phyloP scores from a whole-genome alignment of 768 basidiomycete genomes.

The Mrakia blollopis region DNA sequence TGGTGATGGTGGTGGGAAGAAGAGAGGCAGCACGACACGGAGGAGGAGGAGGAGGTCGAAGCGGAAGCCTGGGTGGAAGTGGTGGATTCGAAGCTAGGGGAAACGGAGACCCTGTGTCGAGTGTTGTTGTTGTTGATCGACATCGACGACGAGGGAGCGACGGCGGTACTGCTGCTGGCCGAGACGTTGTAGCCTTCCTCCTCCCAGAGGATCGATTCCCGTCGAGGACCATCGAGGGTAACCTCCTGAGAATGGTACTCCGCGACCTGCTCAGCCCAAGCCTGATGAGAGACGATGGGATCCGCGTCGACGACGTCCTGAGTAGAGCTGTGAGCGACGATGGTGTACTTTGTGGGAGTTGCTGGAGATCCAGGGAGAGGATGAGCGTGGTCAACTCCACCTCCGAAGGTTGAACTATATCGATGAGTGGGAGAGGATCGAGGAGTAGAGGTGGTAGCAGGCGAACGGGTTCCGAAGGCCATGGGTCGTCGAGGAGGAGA shows the following conservation, averaged over 20 bases:
- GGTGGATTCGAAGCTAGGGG: not conserved
- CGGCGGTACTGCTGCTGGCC: not conserved
- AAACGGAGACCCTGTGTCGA: not conserved
- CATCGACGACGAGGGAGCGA: not conserved
- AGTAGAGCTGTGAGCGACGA: not conserved
- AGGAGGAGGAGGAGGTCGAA: not conserved
- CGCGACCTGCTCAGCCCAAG: conserved; percentile 9
- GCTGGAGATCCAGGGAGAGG: not conserved
- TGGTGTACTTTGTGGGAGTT: conserved; percentile 4
- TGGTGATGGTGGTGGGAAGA: not conserved
- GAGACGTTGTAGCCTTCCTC: not conserved
- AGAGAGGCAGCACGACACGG: not conserved
- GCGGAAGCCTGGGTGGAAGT: not conserved
- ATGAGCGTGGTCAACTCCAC: not conserved
- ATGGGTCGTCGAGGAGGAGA: not conserved
- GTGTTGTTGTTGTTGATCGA: not conserved
- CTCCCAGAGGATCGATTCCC: not conserved
- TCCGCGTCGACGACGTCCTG: not conserved
- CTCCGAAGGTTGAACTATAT: not conserved
- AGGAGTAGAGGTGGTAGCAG: not conserved
- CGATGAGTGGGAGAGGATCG: not conserved
- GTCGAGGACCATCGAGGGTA: not conserved
- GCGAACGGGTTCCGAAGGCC: conserved; percentile 1
- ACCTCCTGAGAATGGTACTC: not conserved
- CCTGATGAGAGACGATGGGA: not conserved